Evolutionary conservation across 73 alveolate genomes (phyloP).

Genomic region (Symbiodinium pilosum): DNA sequence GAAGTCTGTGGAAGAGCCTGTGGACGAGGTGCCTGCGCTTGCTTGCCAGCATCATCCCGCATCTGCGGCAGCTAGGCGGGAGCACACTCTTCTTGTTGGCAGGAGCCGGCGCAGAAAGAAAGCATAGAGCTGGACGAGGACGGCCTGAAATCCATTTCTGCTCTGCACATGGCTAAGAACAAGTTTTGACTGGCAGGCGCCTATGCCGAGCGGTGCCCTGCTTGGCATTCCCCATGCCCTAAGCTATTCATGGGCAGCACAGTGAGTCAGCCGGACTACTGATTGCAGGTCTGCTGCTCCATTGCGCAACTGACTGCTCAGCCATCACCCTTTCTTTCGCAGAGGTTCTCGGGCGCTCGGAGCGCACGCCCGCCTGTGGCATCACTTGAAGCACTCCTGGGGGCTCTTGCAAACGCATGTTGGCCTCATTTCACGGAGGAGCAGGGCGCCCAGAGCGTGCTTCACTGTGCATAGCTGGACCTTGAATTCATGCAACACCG

Average conservation of each 20-base stretch:
- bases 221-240: too few relatives aligned
- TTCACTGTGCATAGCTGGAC: too few relatives aligned
- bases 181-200: too few relatives aligned
- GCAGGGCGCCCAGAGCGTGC: background rate
- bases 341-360: background rate
- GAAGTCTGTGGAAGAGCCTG: background rate
- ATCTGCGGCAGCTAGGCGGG: background rate
- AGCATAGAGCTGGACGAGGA: background rate
- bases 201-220: too few relatives aligned
- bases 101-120: background rate
- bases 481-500: background rate
- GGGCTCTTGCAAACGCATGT: slow-evolving; percentile 36
- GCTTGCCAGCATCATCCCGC: too few relatives aligned
- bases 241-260: too few relatives aligned
- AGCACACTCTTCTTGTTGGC: background rate
- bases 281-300: too few relatives aligned
- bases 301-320: too few relatives aligned
- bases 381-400: background rate
- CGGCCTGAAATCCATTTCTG: background rate
- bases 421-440: background rate
- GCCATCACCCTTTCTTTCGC: too few relatives aligned
- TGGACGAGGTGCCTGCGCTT: too few relatives aligned
- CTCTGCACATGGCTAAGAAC: background rate
- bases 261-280: too few relatives aligned
- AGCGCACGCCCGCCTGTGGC: background rate